A percentile compares a stretch with the other conserved stretches of the same genome.
These are phyloP conservation scores for Sclerotinia borealis DNA, from an alignment of 2,329 filamentous ascomycete genomes.

Conservation along the genomic window DNA sequence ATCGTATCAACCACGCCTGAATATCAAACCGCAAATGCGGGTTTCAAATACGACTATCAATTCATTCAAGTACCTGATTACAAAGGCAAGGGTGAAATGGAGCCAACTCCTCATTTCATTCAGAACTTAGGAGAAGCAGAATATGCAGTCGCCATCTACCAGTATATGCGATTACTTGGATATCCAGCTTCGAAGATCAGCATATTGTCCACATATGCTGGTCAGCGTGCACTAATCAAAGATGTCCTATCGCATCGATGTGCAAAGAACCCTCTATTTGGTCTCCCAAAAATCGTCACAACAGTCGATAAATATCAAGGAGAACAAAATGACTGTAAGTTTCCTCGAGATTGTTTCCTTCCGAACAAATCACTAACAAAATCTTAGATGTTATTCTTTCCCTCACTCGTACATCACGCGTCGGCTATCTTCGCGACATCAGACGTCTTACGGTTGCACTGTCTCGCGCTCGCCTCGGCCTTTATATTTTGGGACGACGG, in stretches of 20 bases:
- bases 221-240: slow-evolving; percentile 79
- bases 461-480: slow-evolving; percentile 81
- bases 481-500: slow-evolving; percentile 86
- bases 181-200: slow-evolving; percentile 72
- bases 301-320: slow-evolving; percentile 99
- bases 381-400: slow-evolving; percentile 80
- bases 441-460: slow-evolving; percentile 90
- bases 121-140: slow-evolving; percentile 97
- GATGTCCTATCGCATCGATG: slow-evolving; percentile 84
- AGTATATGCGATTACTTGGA: slow-evolving; percentile 94
- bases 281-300: slow-evolving; percentile 79
- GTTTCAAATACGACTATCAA: slow-evolving; percentile 90
- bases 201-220: slow-evolving; percentile 90
- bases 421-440: slow-evolving; percentile 90
- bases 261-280: slow-evolving; percentile 76
- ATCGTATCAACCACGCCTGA: slow-evolving; percentile 62
- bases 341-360: not conserved
- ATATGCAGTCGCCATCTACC: slow-evolving; percentile 90
- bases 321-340: slow-evolving; percentile 96
- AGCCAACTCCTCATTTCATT: slow-evolving; percentile 89
- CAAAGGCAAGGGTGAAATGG: slow-evolving; percentile 79
- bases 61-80: slow-evolving; percentile 96
- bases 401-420: slow-evolving; percentile 78
- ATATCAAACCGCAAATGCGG: slow-evolving; percentile 78
- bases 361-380: slow-evolving; percentile 15